phyloP scores from a whole-genome alignment of 1,284 basidiomycete genomes.

The Coniophora puteana region DNA sequence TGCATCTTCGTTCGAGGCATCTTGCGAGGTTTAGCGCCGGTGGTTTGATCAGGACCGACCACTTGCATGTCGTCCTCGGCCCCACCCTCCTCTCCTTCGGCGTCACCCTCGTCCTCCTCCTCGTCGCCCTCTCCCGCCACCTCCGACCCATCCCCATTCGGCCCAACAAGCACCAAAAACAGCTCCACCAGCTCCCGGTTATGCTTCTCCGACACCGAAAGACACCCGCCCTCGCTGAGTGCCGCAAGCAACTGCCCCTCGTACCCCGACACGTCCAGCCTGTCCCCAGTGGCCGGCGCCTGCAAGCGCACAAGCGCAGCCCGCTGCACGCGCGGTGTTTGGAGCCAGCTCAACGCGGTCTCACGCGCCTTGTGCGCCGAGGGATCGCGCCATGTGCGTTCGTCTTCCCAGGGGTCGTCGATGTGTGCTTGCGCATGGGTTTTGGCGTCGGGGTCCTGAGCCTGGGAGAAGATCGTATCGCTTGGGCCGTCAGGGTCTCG shows the following conservation, averaged over 20 bases:
- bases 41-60: conserved; percentile 29
- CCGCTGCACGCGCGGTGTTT: conserved; percentile 13
- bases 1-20: conserved; percentile 57
- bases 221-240: conserved; percentile 61
- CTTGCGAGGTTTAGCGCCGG: conserved; percentile 25
- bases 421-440: too few relatives aligned
- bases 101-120: too few relatives aligned
- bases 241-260: conserved; percentile 76
- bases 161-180: conserved; percentile 61
- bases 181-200: conserved; percentile 78
- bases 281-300: conserved; percentile 47
- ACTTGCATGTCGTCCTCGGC: too few relatives aligned
- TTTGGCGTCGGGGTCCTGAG: conserved; percentile 25
- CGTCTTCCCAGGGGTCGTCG: conserved; percentile 60
- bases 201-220: conserved; percentile 78
- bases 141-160: conserved; percentile 25
- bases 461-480: too few relatives aligned
- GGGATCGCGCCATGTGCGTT: conserved; percentile 72
- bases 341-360: conserved; percentile 43
- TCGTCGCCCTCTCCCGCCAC: too few relatives aligned
- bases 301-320: not conserved
- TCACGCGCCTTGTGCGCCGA: conserved; percentile 58
- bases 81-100: too few relatives aligned
- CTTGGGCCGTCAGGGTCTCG: conserved; percentile 10
- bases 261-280: conserved; percentile 74